phyloP scores from a whole-genome alignment of 2,329 filamentous ascomycete species.

The Raffaelea ambrosiae region DNA sequence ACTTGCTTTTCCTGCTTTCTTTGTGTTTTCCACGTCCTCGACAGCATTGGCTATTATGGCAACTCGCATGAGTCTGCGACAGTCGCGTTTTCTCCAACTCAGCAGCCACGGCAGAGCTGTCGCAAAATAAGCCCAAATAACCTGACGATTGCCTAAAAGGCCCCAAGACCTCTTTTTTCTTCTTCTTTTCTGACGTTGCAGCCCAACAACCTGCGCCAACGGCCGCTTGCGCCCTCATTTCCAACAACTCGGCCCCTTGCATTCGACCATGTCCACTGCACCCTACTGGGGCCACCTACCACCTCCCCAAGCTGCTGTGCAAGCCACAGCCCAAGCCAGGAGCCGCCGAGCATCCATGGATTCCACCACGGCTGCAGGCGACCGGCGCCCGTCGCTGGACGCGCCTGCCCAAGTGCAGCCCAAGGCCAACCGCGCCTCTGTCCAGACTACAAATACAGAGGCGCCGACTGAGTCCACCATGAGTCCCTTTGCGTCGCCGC shows the following conservation, averaged over 20 bases:
- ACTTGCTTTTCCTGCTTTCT: background rate
- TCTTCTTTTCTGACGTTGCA: constrained; percentile 1
- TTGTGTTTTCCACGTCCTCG: constrained; percentile 1
- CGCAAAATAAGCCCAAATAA: background rate
- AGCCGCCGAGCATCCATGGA: constrained; percentile 30
- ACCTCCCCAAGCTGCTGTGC: constrained; percentile 29
- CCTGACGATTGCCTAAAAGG: background rate
- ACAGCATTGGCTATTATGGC: constrained; percentile 32
- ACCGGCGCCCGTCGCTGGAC: constrained; percentile 26
- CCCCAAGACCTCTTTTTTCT: background rate
- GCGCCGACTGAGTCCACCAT: constrained; percentile 49
- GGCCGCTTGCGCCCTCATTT: constrained; percentile 11
- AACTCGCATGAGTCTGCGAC: background rate
- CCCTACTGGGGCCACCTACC: constrained; percentile 54
- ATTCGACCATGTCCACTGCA: constrained; percentile 29
- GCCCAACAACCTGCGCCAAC: constrained; percentile 5
- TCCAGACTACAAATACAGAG: constrained; percentile 47
- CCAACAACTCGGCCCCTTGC: background rate
- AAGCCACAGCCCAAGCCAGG: constrained; percentile 20
- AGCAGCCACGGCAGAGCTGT: too few species aligned
- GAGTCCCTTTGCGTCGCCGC: constrained; percentile 49
- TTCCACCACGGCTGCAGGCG: constrained; percentile 12
- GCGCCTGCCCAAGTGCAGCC: constrained; percentile 27
- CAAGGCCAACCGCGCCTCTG: constrained; percentile 42
- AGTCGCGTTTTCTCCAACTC: background rate